Base-by-base conservation (phyloP, 805 yeast genomes). In the Dipodascus geniculatus region DNA sequence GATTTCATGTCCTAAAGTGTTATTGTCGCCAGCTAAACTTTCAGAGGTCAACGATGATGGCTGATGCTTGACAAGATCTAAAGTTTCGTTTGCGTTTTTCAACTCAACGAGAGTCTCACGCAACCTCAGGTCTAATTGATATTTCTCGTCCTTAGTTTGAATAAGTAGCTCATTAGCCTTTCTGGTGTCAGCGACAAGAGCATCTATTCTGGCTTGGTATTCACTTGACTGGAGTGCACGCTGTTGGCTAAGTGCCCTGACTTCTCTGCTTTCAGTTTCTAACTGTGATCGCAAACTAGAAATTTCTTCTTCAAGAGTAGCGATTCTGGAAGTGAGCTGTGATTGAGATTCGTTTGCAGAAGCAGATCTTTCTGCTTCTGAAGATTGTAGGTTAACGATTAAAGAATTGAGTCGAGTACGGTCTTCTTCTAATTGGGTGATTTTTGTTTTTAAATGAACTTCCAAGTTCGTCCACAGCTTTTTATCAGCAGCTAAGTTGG, bases 161-260 rank as follows among this genome's bases (percentile, higher is more conserved):
- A 66, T 59, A 17, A 81, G 63, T 3, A 71, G 70, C 33, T 74
- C 74, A 50, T 73, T 74, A 0, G 76, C 60, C 1, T 68, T 62
- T 48, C 69, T 56, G 48, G 81, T 63, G 50, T 79, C 79, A 11
- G 68, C 64, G 51, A 74, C 71, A 31, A 85, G 66, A 19, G 74
- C 70, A 53, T 82, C 85, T 42, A 84, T 75, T 63, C 82, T 82
- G 49, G 77, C 79, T 70, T 84, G 76, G 67, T 74, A 73, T 52
- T 81, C 77, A 51, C 72, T 75, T 44, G 79, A 70, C 49, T 79
- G 85, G 2, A 77, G 65, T 56, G 83, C 88, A 56, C 74, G 80
- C 3, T 82, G 72, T 24, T 77, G 71, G n/a, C 77, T 63, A 17
- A 72, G 61, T 6, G 77, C 72, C 53, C 75, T 75, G 48, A 81